A percentile compares a stretch with the other conserved stretches of the same genome.
phyloP scores from a whole-genome alignment of 208 protist species.

The Trichomonas gallinae region DNA sequence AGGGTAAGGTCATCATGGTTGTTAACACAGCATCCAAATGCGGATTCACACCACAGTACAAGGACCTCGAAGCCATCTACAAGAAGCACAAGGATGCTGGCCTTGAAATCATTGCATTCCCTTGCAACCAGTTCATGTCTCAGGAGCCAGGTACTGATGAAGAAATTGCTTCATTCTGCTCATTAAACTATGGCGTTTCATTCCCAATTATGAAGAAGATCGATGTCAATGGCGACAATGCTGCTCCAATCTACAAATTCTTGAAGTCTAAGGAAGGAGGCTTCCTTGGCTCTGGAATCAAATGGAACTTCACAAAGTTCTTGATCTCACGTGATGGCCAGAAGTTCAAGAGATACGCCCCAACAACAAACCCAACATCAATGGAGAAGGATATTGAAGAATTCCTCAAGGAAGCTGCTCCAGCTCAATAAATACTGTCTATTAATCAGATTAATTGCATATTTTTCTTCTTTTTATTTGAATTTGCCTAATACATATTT shows the following conservation, averaged over 20 bases:
- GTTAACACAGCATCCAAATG: not conserved
- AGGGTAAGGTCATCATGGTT: not conserved
- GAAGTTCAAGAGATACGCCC: not conserved
- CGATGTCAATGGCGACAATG: not conserved
- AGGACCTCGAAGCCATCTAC: not conserved
- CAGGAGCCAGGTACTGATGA: not conserved
- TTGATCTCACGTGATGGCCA: not conserved
- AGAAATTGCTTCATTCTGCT: not conserved
- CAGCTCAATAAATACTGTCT: not conserved
- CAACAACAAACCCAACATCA: not conserved
- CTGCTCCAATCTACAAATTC: not conserved
- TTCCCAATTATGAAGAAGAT: constrained; percentile 13
- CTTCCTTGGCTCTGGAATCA: not conserved
- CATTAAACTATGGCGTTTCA: not conserved
- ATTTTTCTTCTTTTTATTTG: no score
- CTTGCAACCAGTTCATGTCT: not conserved
- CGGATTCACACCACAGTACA: not conserved
- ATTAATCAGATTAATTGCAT: no score
- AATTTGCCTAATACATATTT: no score
- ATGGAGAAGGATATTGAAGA: not conserved
- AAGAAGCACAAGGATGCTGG: constrained; percentile 6
- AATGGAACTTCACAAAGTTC: constrained; percentile 24
- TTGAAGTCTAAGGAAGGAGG: not conserved
- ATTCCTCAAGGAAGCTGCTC: not conserved
- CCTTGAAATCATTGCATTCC: not conserved